These are phyloP conservation scores for Quercus tomentella DNA, from an alignment of 331 rosid species.

Conservation along the genomic window DNA sequence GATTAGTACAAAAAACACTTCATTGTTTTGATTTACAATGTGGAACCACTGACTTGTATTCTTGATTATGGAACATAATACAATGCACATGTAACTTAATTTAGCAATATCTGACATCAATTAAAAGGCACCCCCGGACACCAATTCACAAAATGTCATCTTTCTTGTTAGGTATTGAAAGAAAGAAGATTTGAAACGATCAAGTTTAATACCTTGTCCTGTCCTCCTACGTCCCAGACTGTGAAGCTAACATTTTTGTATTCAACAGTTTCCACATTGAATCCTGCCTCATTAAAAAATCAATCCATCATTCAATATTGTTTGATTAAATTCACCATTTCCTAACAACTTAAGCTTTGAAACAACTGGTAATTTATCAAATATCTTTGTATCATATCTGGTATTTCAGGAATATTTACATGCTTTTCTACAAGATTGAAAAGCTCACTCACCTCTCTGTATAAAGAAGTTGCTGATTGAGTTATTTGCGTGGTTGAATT, in stretches of 20 bases:
- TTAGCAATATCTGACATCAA: neutral
- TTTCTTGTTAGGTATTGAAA: neutral
- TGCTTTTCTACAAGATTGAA: no score
- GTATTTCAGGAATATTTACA: neutral
- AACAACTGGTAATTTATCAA: no score
- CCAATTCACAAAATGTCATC: neutral
- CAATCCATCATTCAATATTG: neutral
- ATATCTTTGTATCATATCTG: neutral
- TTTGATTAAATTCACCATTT: no score
- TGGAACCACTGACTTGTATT: neutral
- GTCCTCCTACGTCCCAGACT: slow-evolving; percentile 91
- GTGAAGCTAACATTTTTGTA: slow-evolving; percentile 88
- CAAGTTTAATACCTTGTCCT: slow-evolving; percentile 54
- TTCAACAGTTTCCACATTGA: slow-evolving; percentile 87
- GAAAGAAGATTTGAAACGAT: neutral
- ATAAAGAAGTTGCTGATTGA: neutral
- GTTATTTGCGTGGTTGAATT: no score
- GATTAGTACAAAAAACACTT: neutral
- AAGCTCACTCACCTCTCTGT: neutral
- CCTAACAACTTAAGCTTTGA: no score
- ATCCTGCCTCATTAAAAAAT: slow-evolving; percentile 42
- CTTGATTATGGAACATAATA: neutral
- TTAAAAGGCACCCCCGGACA: neutral
- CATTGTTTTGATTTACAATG: neutral
- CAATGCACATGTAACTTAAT: neutral